Evolutionary conservation across 257 asterid species (phyloP), one percentile per base, ranked within the genome.

Genomic region (Parsonsia alboflavescens): DNA sequence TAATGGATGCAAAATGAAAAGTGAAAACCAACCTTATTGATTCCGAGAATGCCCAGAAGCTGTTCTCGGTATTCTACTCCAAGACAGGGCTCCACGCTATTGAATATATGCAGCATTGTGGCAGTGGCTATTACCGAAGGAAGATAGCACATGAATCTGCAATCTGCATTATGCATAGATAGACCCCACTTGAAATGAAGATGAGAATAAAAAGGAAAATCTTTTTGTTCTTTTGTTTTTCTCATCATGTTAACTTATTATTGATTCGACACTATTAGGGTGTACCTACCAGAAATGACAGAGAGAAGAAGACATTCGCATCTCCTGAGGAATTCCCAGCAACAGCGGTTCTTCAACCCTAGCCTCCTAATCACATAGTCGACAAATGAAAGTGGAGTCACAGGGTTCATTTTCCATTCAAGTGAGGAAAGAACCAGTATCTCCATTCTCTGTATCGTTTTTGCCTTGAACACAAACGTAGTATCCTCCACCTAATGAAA

Each of bases 81-180:
- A 81, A 84, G 76, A 44, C 80, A 75, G 78, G 98, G 93, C 75
- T 84, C 83, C 1, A 87, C 66, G 56, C 86, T 85, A 82, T 78
- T 83, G 28, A 91, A 74, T 46, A 88, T 93, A 70, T 85, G 85
- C 86, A 86, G 80, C 91, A 93, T 87, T 82, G 84, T 86, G 26
- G 97, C 96, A 63, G 94, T 87, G 56, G 98, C 96, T 87, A 91
- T 65, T 66, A 90, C 89, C 75, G 98, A 93, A 30, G 97, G 96
- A 73, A 78, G 85, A 80, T 73, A 86, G 33, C 79, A 48, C 84
- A 79, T 84, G 77, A 88, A 87, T 86, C 97, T 84, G 77, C 84
- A 82, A 70, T 93, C 98, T 93, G 90, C 57, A 75, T 57, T 21
- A 30, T 61, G 30, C 52, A 62, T n/a, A n/a, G n/a, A n/a, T 71